Evolutionary conservation across 1,284 basidiomycete species (phyloP).

Genomic region (Lentinula novae-zelandiae): DNA sequence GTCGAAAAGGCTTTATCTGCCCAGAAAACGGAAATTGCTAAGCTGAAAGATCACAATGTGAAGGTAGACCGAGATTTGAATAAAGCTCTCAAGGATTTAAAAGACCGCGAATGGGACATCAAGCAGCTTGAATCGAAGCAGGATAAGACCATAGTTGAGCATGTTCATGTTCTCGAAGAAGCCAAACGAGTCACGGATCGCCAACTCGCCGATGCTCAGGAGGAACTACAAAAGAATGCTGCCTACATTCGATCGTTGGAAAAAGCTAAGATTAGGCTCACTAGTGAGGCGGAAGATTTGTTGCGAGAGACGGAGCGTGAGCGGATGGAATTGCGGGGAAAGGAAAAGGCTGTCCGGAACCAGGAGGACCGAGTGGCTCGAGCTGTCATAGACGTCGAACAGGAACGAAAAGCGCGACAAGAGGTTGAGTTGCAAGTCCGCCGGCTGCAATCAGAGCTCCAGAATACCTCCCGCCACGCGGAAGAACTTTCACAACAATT

Average conservation of each 20-base stretch:
- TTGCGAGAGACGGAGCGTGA: constrained; percentile 74
- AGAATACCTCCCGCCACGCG: constrained; percentile 47
- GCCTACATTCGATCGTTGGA: constrained; percentile 82
- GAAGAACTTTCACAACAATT: constrained; percentile 53
- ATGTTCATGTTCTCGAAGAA: constrained; percentile 96
- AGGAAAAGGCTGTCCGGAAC: constrained; percentile 58
- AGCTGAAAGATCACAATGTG: constrained; percentile 66
- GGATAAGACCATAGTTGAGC: constrained; percentile 98
- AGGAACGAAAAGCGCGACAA: constrained; percentile 62
- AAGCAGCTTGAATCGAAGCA: constrained; percentile 83
- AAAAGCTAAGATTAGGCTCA: constrained; percentile 74
- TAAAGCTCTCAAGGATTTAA: constrained; percentile 76
- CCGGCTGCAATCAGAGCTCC: constrained; percentile 58
- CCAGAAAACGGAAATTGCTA: constrained; percentile 66
- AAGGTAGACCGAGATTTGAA: constrained; percentile 82
- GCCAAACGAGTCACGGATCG: constrained; percentile 95
- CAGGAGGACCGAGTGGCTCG: constrained; percentile 58
- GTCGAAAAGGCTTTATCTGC: constrained; percentile 66
- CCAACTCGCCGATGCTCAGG: constrained; percentile 80
- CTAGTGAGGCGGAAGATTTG: constrained; percentile 85
- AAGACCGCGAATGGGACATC: constrained; percentile 82
- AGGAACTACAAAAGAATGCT: constrained; percentile 70
- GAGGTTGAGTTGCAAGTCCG: constrained; percentile 57
- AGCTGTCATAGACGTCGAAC: constrained; percentile 57
- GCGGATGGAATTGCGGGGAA: constrained; percentile 59